Evolutionary conservation across 139 green algal genomes (phyloP).

Genomic region (Chlorokybus atmophyticus): DNA sequence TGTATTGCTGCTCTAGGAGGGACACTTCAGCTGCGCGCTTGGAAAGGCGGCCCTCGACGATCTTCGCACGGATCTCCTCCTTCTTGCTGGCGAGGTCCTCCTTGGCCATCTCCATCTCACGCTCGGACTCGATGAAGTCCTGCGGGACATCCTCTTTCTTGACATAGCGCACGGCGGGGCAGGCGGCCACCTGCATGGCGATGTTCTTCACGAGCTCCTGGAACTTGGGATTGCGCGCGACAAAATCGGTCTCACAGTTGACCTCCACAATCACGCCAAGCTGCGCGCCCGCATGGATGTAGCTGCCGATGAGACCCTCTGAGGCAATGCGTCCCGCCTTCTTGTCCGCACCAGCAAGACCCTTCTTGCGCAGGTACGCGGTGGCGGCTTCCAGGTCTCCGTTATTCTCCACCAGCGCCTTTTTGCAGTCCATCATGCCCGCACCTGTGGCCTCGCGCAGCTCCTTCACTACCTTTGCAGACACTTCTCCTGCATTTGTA

Average conservation of each 20-base stretch:
- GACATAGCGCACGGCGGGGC: slow-evolving; percentile 38
- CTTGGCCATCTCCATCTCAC: slow-evolving; percentile 85
- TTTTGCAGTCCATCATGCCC: slow-evolving; percentile 99
- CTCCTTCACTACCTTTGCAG: slow-evolving; percentile 63
- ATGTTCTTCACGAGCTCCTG: slow-evolving; percentile 68
- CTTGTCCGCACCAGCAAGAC: slow-evolving; percentile 88
- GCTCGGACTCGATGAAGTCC: slow-evolving; percentile 65
- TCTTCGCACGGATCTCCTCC: slow-evolving; percentile 87
- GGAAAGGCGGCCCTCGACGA: slow-evolving; percentile 80
- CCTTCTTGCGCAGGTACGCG: slow-evolving; percentile 87
- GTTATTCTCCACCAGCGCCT: slow-evolving; percentile 64
- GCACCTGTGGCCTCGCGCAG: slow-evolving; percentile 75
- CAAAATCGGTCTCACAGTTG: slow-evolving; percentile 99
- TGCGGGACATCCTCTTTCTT: slow-evolving; percentile 55
- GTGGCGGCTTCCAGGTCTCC: slow-evolving; percentile 65
- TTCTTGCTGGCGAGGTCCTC: slow-evolving; percentile 90
- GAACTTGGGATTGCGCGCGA: slow-evolving; percentile 79
- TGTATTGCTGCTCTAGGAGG: slow-evolving; percentile 79
- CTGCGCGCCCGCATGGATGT: slow-evolving; percentile 86
- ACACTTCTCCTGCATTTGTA: slow-evolving; percentile 32
- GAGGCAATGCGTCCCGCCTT: slow-evolving; percentile 81
- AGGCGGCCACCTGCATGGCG: slow-evolving; percentile 54
- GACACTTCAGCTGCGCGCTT: slow-evolving; percentile 77
- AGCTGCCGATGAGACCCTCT: slow-evolving; percentile 66
- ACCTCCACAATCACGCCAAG: slow-evolving; percentile 42